phyloP scores from a whole-genome alignment of 805 yeast genomes.

The Sugiyamaella qingdaonensis region DNA sequence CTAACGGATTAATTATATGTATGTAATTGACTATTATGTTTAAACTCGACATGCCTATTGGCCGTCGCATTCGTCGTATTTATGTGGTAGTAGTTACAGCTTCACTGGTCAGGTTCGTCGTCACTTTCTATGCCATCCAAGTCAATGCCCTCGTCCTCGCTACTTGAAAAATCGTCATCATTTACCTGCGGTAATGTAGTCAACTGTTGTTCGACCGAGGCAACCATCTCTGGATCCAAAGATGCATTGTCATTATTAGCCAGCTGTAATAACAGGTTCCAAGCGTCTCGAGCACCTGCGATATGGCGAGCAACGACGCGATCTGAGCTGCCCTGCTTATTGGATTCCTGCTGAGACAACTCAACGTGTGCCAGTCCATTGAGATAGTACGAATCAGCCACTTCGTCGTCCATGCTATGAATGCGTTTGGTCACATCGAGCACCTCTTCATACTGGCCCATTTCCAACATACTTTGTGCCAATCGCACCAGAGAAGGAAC shows the following conservation, averaged over 20 bases:
- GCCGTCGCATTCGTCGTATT: too few species aligned
- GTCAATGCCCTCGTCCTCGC: slow-evolving; percentile 33
- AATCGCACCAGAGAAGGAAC: slow-evolving; percentile 71
- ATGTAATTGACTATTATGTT: too few species aligned
- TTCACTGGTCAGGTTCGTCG: neutral
- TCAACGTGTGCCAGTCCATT: slow-evolving; percentile 67
- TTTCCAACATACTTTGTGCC: slow-evolving; percentile 71
- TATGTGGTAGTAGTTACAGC: too few species aligned
- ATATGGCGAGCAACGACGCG: slow-evolving; percentile 39
- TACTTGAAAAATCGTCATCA: slow-evolving; percentile 30
- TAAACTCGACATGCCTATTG: too few species aligned
- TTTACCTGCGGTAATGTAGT: slow-evolving; percentile 53
- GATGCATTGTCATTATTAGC: slow-evolving; percentile 36
- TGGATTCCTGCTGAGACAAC: slow-evolving; percentile 17
- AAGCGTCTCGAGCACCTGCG: slow-evolving; percentile 39
- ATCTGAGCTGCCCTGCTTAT: slow-evolving; percentile 12
- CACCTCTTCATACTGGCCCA: slow-evolving; percentile 65
- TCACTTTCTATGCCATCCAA: slow-evolving; percentile 12
- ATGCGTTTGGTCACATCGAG: slow-evolving; percentile 59
- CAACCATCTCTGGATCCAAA: slow-evolving; percentile 54
- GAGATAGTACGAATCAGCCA: slow-evolving; percentile 75
- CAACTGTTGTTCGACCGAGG: slow-evolving; percentile 50
- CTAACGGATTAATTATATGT: too few species aligned
- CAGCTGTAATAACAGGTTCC: slow-evolving; percentile 41
- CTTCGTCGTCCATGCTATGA: slow-evolving; percentile 78